Evolutionary conservation across 345 rosid genomes (phyloP).

Genomic region (Boechera stricta): DNA sequence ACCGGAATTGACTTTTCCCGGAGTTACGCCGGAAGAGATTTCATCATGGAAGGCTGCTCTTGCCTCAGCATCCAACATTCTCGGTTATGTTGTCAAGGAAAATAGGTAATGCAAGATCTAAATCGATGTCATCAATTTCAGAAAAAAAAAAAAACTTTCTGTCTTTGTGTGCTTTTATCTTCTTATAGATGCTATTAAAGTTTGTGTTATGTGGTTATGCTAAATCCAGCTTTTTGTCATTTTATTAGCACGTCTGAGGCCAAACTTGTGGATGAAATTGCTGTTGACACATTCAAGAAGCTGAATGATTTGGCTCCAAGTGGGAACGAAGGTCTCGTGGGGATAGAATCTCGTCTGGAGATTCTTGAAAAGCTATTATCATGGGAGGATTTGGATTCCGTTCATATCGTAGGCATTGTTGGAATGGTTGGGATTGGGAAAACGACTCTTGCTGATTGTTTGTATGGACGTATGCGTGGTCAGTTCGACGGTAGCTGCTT

Average conservation of each 20-base stretch:
- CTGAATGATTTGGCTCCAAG: conserved; percentile 34
- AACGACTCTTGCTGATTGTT: conserved; percentile 58
- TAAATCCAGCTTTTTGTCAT: neutral
- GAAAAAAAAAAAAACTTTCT: too few relatives aligned
- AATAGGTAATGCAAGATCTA: conserved; percentile 2
- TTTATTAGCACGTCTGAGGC: conserved; percentile 44
- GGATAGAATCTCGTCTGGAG: conserved; percentile 40
- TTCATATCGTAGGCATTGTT: conserved; percentile 48
- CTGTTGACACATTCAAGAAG: conserved; percentile 39
- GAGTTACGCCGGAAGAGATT: conserved; percentile 25
- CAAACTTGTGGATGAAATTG: conserved; percentile 43
- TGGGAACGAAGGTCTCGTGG: conserved; percentile 36
- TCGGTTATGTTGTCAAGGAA: conserved; percentile 35
- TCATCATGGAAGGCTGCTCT: conserved; percentile 37
- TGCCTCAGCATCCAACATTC: conserved; percentile 25
- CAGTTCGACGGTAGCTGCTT: conserved; percentile 54
- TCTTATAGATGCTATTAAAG: neutral
- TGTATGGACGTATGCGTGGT: conserved; percentile 45
- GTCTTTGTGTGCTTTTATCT: neutral
- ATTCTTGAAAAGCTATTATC: conserved; percentile 23
- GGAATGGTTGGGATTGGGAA: conserved; percentile 68
- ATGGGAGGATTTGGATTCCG: conserved; percentile 30
- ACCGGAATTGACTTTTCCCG: conserved; percentile 9
- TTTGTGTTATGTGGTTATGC: neutral
- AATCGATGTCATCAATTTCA: neutral